Conservation (phyloP, 306 rosid species). For the Vigna trinervia region DNA sequence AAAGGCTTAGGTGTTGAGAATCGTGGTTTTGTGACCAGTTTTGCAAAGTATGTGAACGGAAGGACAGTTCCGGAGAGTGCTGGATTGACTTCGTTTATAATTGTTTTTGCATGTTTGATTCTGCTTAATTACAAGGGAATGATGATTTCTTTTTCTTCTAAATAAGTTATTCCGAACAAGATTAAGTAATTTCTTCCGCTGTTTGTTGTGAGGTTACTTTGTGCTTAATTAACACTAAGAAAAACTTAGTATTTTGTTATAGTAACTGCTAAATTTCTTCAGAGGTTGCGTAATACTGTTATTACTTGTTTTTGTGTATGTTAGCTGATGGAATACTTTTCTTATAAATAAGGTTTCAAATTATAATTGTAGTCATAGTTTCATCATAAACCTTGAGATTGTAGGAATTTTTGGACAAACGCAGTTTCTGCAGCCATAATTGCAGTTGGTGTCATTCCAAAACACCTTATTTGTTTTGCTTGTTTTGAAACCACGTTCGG, state of each 20-base stretch:
- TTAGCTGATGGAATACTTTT: conserved; percentile 9
- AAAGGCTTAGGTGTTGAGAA: conserved; percentile 34
- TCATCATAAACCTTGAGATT: not conserved
- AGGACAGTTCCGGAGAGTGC: conserved; percentile 22
- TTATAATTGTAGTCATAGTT: not conserved
- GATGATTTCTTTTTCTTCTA: not conserved
- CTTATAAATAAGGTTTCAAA: not conserved
- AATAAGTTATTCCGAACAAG: conserved; percentile 9
- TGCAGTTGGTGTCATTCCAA: not conserved
- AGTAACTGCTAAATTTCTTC: conserved; percentile 3
- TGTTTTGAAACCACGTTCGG: not conserved
- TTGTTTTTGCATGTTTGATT: conserved; percentile 10
- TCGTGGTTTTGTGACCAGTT: conserved; percentile 22
- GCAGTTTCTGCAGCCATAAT: not conserved
- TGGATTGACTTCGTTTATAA: conserved; percentile 9
- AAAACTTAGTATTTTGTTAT: conserved; percentile 4
- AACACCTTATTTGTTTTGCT: not conserved
- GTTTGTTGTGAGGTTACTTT: conserved; percentile 4
- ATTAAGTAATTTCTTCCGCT: not conserved
- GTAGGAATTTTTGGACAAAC: not conserved
- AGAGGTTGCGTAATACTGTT: conserved; percentile 26
- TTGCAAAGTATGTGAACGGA: conserved; percentile 28
- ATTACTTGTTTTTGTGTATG: conserved; percentile 27
- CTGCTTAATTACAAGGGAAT: conserved; percentile 24
- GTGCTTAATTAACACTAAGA: conserved; percentile 20